These are phyloP conservation scores for Thermoascus crustaceus DNA, from an alignment of 2,329 filamentous ascomycete genomes.

Conservation along the genomic window DNA sequence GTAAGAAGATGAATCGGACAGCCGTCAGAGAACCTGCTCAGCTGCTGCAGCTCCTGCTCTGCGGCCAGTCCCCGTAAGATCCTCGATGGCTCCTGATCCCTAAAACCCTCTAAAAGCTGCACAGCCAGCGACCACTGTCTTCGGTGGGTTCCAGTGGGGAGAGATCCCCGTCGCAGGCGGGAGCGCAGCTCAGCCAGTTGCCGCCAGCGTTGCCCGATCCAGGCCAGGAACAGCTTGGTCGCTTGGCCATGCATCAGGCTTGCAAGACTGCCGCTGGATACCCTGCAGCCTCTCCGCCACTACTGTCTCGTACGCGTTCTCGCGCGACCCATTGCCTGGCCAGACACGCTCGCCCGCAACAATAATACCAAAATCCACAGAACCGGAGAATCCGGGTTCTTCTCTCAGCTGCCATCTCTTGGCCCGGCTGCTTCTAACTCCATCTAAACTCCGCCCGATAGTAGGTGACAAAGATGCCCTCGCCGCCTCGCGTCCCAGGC, in stretches of 20 bases:
- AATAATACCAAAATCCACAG: neutral
- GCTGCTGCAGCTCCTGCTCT: no score
- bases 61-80: no score
- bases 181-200: neutral
- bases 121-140: neutral
- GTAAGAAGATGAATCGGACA: no score
- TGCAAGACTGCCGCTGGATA: neutral
- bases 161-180: constrained; percentile 1
- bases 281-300: constrained; percentile 1
- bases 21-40: no score
- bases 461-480: neutral
- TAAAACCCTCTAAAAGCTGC: neutral
- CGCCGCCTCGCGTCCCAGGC: constrained; percentile 1
- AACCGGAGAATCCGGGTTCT: neutral
- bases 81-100: neutral
- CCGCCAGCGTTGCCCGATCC: neutral
- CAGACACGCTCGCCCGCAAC: neutral
- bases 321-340: neutral
- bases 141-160: neutral
- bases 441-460: neutral
- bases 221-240: neutral
- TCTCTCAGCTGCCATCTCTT: neutral
- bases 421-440: neutral
- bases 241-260: neutral
- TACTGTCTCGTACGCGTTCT: neutral